These are phyloP conservation scores for Tricladium varicosporioides DNA, from an alignment of 2,329 filamentous ascomycete genomes.

Conservation along the genomic window DNA sequence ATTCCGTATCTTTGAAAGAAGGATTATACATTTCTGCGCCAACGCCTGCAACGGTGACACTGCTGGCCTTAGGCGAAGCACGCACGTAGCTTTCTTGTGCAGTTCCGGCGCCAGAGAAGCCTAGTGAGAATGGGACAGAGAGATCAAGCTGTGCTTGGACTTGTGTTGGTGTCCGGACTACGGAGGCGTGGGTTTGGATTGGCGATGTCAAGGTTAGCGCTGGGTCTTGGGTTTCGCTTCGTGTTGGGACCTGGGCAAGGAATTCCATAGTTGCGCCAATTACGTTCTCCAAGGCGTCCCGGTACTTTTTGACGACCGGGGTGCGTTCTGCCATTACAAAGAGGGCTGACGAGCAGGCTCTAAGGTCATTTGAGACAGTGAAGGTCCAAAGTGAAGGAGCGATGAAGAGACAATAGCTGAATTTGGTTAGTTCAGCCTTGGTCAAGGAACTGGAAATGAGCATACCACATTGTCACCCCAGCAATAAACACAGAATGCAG, in stretches of 20 bases:
- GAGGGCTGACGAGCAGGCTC: constrained; percentile 43
- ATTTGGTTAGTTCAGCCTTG: not conserved
- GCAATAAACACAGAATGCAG: constrained; percentile 44
- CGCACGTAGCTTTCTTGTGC: constrained; percentile 21
- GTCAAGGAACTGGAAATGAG: not conserved
- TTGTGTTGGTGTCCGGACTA: constrained; percentile 1
- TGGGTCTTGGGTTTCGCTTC: constrained; percentile 1
- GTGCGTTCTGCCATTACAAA: constrained; percentile 47
- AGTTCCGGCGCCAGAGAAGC: constrained; percentile 8
- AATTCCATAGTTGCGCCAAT: constrained; percentile 42
- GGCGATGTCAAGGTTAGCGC: not conserved
- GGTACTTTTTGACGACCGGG: constrained; percentile 42
- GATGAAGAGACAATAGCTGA: constrained; percentile 28
- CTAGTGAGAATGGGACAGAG: constrained; percentile 7
- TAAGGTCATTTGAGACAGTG: constrained; percentile 28
- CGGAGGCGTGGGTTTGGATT: not conserved
- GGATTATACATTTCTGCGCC: constrained; percentile 9
- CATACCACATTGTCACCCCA: constrained; percentile 38
- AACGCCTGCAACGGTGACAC: not conserved
- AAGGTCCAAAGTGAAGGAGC: constrained; percentile 28
- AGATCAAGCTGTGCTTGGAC: not conserved
- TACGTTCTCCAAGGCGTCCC: constrained; percentile 41
- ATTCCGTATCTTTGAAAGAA: constrained; percentile 1
- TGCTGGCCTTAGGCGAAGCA: constrained; percentile 4
- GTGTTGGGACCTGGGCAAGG: constrained; percentile 17